A percentile compares a stretch with the other conserved stretches of the same genome.
These are phyloP conservation scores for Centrapalus pauciflorus DNA, from an alignment of 129 eudicot species.

Conservation along the genomic window DNA sequence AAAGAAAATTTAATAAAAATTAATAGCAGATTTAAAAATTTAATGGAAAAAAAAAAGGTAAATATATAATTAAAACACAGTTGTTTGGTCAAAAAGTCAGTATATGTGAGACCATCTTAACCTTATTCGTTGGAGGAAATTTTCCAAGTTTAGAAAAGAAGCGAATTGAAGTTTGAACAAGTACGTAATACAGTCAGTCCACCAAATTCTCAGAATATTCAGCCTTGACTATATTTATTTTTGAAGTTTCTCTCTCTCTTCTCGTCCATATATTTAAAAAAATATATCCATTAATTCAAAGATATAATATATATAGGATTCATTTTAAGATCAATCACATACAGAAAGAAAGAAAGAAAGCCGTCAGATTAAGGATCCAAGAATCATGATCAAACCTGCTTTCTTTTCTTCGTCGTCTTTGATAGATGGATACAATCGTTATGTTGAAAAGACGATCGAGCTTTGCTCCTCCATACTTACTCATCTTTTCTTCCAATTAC, in stretches of 20 bases:
- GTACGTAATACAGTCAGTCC: too few species aligned
- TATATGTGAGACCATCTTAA: too few species aligned
- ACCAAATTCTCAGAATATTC: constrained; percentile 8
- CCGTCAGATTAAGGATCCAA: too few species aligned
- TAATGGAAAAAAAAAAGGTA: too few species aligned
- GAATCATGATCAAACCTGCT: background rate
- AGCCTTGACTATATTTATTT: constrained; percentile 17
- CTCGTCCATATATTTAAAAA: constrained; percentile 3
- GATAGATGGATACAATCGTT: background rate
- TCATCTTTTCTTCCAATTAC: constrained; percentile 8
- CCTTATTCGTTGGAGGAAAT: too few species aligned
- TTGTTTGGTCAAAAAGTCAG: too few species aligned
- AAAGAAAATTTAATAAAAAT: too few species aligned
- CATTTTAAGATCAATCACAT: background rate
- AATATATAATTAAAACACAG: too few species aligned
- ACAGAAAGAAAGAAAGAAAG: background rate
- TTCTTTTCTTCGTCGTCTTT: constrained; percentile 14
- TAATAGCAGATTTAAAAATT: too few species aligned
- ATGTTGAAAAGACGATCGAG: constrained; percentile 8
- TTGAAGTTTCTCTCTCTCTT: constrained; percentile 18
- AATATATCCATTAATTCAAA: background rate
- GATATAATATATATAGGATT: too few species aligned
- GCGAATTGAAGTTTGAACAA: background rate
- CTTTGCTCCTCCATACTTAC: constrained; percentile 24
- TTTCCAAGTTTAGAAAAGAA: background rate